These are phyloP conservation scores for Brasenia schreberi DNA, from an alignment of 164 flowering plant genomes.

Conservation along the genomic window DNA sequence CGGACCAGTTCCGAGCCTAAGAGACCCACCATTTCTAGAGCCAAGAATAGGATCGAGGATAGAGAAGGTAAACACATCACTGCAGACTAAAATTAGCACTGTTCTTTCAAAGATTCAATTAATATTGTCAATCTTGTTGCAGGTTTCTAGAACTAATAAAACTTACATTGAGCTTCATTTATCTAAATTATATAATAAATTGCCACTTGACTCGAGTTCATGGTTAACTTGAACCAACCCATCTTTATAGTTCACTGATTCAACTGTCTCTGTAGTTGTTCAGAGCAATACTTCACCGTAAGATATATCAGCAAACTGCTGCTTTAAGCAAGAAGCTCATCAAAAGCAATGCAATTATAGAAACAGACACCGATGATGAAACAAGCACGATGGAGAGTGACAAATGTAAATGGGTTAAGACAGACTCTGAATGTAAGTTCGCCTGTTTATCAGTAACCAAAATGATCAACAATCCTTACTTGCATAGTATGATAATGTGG, in stretches of 20 bases:
- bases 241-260: neutral
- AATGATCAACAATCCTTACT: neutral
- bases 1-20: slow-evolving; percentile 32
- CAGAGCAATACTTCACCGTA: neutral
- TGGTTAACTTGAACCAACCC: no score
- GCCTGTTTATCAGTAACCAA: neutral
- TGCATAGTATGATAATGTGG: no score
- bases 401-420: neutral
- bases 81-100: no score
- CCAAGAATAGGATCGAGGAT: slow-evolving; percentile 43
- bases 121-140: no score
- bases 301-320: neutral
- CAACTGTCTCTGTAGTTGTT: neutral
- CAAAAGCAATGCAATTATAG: neutral
- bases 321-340: neutral
- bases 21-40: slow-evolving; percentile 29
- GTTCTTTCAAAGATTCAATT: no score
- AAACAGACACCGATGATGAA: neutral
- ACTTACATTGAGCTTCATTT: neutral
- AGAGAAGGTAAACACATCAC: slow-evolving; percentile 50
- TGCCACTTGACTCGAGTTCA: no score
- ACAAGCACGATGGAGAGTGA: neutral
- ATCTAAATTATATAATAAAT: no score
- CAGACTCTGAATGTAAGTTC: neutral
- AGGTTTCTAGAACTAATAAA: neutral